phyloP scores from a whole-genome alignment of 2,329 filamentous ascomycete species.

The Leptosphaerulina australis region DNA sequence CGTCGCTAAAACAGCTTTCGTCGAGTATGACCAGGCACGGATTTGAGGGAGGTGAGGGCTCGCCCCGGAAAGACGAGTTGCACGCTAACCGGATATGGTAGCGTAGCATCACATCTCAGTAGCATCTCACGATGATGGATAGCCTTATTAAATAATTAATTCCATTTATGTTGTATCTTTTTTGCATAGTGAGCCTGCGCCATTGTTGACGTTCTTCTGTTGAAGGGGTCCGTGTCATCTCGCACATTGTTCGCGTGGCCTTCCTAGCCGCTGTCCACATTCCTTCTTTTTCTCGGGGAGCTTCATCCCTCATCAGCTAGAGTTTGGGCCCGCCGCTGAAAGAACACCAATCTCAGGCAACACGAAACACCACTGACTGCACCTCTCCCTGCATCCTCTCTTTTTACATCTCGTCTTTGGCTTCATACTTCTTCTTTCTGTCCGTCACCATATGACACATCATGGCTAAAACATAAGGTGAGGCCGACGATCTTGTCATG shows the following conservation, averaged over 20 bases:
- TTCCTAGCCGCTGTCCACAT: constrained; percentile 15
- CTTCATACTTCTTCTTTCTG: not conserved
- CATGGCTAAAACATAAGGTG: not conserved
- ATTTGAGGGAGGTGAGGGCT: constrained; percentile 6
- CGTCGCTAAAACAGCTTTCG: constrained; percentile 14
- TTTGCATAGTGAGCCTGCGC: constrained; percentile 6
- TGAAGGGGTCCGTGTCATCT: constrained; percentile 17
- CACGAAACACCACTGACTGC: constrained; percentile 1
- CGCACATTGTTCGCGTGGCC: constrained; percentile 6
- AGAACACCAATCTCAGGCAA: constrained; percentile 4
- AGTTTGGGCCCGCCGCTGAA: constrained; percentile 4
- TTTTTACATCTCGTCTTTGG: not conserved
- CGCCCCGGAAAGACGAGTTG: not conserved
- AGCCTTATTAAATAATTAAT: not conserved
- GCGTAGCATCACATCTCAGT: not conserved
- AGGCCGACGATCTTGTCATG: constrained; percentile 3
- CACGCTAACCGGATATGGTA: constrained; percentile 7
- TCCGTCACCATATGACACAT: not conserved
- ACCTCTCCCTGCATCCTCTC: constrained; percentile 1
- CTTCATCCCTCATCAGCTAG: constrained; percentile 12
- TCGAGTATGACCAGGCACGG: constrained; percentile 5
- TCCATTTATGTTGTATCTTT: not conserved
- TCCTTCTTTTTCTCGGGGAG: constrained; percentile 9
- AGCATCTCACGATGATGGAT: not conserved
- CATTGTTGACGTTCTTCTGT: constrained; percentile 12